phyloP scores from a whole-genome alignment of 2,329 filamentous ascomycete genomes.

The Cladorrhinum sp. region DNA sequence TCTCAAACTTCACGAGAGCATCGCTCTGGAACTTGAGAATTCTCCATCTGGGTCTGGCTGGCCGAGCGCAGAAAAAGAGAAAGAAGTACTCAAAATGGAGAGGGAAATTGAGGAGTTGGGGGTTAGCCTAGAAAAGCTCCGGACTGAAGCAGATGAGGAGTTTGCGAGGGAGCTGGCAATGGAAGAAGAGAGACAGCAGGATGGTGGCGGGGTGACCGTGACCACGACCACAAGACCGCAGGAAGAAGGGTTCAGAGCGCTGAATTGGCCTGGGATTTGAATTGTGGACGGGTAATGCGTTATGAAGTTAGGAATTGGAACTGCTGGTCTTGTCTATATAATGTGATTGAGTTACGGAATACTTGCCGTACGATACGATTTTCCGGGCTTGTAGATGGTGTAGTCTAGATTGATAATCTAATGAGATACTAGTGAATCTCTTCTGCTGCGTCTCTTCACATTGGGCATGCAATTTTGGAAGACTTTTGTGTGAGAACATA shows the following conservation, averaged over 20 bases:
- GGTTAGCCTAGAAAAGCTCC: constrained; percentile 36
- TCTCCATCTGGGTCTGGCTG: not conserved
- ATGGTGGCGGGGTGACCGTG: not conserved
- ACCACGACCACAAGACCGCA: not conserved
- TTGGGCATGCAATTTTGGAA: no score
- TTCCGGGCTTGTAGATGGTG: no score
- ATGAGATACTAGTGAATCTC: no score
- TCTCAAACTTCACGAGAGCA: constrained; percentile 24
- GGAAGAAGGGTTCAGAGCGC: not conserved
- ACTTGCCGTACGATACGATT: no score
- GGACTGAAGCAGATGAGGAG: constrained; percentile 46
- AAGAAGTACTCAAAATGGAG: constrained; percentile 30
- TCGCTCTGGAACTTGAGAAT: constrained; percentile 24
- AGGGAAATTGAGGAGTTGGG: constrained; percentile 40
- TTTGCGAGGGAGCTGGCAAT: constrained; percentile 43
- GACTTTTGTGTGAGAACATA: no score
- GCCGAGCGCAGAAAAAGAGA: constrained; percentile 22
- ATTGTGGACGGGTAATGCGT: not conserved
- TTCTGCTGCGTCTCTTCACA: no score
- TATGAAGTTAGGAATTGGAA: not conserved
- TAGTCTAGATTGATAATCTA: no score
- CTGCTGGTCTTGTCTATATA: not conserved
- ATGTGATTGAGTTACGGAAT: no score
- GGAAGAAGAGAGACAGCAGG: constrained; percentile 25
- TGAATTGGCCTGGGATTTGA: not conserved